A percentile compares a stretch with the other conserved stretches of the same genome.
Evolutionary conservation across 1,284 basidiomycete genomes (phyloP).

Genomic region (Athelia sp.): DNA sequence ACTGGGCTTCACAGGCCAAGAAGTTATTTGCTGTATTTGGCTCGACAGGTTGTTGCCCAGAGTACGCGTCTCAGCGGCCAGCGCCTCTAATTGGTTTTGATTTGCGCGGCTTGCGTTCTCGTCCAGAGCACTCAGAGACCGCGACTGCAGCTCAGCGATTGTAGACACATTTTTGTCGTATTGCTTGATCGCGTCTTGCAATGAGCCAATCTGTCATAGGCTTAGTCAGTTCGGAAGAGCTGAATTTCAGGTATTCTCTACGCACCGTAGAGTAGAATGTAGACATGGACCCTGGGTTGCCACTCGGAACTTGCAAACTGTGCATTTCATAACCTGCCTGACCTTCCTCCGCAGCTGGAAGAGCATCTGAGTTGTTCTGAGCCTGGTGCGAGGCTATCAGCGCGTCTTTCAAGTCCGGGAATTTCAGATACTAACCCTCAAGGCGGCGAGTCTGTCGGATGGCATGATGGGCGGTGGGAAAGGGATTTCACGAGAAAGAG

Average conservation of each 20-base stretch:
- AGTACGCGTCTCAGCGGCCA: constrained; percentile 59
- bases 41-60: constrained; percentile 61
- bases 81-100: constrained; percentile 44
- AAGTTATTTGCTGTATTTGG: constrained; percentile 56
- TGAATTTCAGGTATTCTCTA: neutral
- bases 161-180: constrained; percentile 53
- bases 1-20: constrained; percentile 29
- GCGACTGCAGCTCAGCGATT: constrained; percentile 56
- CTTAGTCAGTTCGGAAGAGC: neutral
- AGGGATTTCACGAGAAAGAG: no score
- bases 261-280: constrained; percentile 27
- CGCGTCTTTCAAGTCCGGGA: no score
- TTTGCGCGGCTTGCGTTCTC: constrained; percentile 40
- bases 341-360: constrained; percentile 6
- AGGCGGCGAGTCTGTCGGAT: no score
- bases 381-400: constrained; percentile 15
- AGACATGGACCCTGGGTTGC: constrained; percentile 5
- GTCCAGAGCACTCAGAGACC: constrained; percentile 53
- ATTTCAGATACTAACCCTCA: no score
- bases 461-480: no score
- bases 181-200: constrained; percentile 54
- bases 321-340: constrained; percentile 25
- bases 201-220: constrained; percentile 40
- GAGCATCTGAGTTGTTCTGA: constrained; percentile 18
- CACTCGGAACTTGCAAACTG: constrained; percentile 13